Percentiles rank a stretch among this genome's conserved stretches.
These are phyloP conservation scores for Alternaria sp. DNA, from an alignment of 2,329 filamentous ascomycete species.

Conservation along the genomic window DNA sequence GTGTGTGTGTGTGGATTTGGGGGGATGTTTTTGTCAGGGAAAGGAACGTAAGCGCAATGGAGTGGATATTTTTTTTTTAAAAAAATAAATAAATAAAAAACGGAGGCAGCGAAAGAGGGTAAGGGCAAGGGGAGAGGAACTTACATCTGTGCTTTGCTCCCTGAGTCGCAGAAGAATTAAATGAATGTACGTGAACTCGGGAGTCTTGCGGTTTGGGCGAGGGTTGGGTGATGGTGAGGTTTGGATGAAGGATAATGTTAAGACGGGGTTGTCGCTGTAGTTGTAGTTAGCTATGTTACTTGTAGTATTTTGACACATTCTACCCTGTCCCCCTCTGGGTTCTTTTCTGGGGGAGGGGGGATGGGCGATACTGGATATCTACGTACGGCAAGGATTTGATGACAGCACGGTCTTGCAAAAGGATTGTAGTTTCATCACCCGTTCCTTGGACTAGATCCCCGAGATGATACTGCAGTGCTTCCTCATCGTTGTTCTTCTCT, in stretches of 20 bases:
- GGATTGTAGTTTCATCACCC: conserved; percentile 50
- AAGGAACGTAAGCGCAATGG: not conserved
- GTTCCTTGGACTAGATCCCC: conserved; percentile 55
- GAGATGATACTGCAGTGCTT: conserved; percentile 65
- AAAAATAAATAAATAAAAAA: not conserved
- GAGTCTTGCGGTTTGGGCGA: conserved; percentile 43
- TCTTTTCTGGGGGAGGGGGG: no score
- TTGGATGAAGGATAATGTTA: conserved; percentile 71
- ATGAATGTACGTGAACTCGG: conserved; percentile 75
- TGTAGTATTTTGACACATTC: not conserved
- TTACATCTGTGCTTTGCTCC: conserved; percentile 73
- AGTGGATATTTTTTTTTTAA: no score
- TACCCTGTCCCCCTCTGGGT: not conserved
- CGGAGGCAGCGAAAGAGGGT: no score
- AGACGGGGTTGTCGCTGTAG: conserved; percentile 63
- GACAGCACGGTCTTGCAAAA: conserved; percentile 35
- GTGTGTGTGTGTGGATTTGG: no score
- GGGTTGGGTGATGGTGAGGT: conserved; percentile 52
- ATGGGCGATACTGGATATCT: not conserved
- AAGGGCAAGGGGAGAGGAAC: not conserved
- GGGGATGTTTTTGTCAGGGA: not conserved
- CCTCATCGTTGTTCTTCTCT: conserved; percentile 71
- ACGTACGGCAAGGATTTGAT: conserved; percentile 53
- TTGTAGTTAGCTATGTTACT: conserved; percentile 6
- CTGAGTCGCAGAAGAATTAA: conserved; percentile 80